Conservation (phyloP, 495 filamentous ascomycete species). For the Xylaria venustula region DNA sequence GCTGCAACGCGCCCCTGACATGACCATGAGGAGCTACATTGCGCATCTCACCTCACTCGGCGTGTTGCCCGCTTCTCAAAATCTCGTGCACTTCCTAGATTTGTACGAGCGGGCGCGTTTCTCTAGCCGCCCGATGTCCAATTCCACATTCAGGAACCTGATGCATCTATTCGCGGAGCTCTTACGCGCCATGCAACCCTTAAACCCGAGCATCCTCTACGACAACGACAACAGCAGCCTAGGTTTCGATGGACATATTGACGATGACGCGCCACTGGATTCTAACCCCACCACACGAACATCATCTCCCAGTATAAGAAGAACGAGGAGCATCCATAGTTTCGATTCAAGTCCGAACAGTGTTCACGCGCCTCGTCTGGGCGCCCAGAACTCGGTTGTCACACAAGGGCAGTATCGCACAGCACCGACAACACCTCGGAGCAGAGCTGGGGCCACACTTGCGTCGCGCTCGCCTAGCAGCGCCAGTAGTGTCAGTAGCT, state of each 20-base stretch:
- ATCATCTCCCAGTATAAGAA: conserved; percentile 21
- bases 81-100: conserved; percentile 63
- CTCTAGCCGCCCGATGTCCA: conserved; percentile 53
- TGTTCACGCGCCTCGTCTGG: conserved; percentile 21
- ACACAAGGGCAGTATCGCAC: conserved; percentile 44
- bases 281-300: conserved; percentile 20
- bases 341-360: conserved; percentile 24
- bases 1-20: conserved; percentile 66
- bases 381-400: conserved; percentile 33
- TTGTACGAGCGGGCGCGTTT: conserved; percentile 85
- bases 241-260: conserved; percentile 44
- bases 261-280: conserved; percentile 43
- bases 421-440: conserved; percentile 52
- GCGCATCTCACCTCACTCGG: conserved; percentile 63
- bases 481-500: conserved; percentile 36
- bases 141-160: conserved; percentile 70
- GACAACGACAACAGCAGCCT: conserved; percentile 26
- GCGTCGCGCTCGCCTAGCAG: conserved; percentile 33
- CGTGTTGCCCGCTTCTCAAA: conserved; percentile 57
- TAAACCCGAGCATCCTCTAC: conserved; percentile 51
- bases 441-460: conserved; percentile 24
- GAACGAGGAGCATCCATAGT: conserved; percentile 16
- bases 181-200: conserved; percentile 67
- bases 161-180: conserved; percentile 89
- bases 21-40: conserved; percentile 82